Evolutionary conservation across 202 grass and related monocot genomes (phyloP).

Genomic region (Panicum virgatum): DNA sequence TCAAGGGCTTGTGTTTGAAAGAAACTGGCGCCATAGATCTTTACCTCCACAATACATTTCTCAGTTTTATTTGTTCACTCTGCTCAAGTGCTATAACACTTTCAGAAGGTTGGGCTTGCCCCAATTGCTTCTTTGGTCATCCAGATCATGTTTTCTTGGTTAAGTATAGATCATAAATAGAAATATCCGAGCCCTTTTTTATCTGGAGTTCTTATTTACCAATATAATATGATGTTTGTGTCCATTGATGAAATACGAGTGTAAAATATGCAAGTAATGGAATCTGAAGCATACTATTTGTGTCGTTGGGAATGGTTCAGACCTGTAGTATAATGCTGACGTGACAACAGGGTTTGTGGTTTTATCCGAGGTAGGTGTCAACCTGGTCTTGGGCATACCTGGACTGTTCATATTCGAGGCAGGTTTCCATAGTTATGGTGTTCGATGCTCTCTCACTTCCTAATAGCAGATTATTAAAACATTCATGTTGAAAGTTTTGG

Average conservation of each 20-base stretch:
- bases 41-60: background rate
- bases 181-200: background rate
- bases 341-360: background rate
- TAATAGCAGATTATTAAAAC: background rate
- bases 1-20: background rate
- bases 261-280: background rate
- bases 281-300: background rate
- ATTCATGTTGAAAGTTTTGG: background rate
- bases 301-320: background rate
- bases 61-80: background rate
- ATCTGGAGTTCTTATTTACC: background rate
- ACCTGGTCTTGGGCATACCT: background rate
- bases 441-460: background rate
- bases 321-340: background rate
- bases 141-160: background rate
- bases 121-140: background rate
- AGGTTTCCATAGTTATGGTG: background rate
- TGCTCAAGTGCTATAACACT: conserved; percentile 1
- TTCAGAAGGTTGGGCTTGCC: background rate
- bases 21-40: background rate
- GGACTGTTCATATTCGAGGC: background rate
- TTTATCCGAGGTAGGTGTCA: background rate
- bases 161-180: background rate
- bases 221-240: too few relatives aligned
- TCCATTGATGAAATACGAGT: too few relatives aligned